Evolutionary conservation across 176 grass and related monocot species (phyloP), one percentile per base, ranked within the genome.

Genomic region (Calamus simplicifolius): DNA sequence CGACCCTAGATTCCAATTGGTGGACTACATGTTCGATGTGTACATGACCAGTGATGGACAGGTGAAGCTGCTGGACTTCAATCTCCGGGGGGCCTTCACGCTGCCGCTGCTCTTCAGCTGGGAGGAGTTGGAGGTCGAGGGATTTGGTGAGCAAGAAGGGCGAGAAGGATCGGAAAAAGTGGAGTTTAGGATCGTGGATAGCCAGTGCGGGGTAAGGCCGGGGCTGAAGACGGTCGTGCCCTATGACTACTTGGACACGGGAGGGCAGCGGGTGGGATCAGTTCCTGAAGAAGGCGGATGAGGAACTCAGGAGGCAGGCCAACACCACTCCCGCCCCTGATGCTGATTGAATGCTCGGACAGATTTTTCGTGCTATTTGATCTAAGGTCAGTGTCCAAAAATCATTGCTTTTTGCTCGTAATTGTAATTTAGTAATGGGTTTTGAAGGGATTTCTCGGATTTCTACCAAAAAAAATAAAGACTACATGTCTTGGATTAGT

Each of bases 221-320:
- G 86, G 92, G 49, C 69, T 96, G 50, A 90, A 85, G 78, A 96
- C 92, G 17, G 83, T 86, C 1, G 69, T 90, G 50, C 87, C 92
- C 0, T 90, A 85, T 74, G 92, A 96, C 74, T 90, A 90, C 79
- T 78, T 96, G 65, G 80, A 90, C 82, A 90, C 74, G 83, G 2
- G 75, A 96, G 30, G 86, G 86, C 4, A 96, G 91, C 52, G 91
- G 90, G 27, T 96, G 91, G 91, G 87, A 96, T 65, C 76, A 74
- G 63, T 88, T 96, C 69, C 58, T 96, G 68, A 81, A 71, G 80
- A 96, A 84, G 52, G 87, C 86, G 29, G 86, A 85, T 18, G 52
- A 74, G 50, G 92, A 95, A 66, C 66, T 90, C 29, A 50, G 55
- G 70, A 83, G 66, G 55, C 86, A 96, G 67, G 1, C 25, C 21